Conservation (phyloP, 2,329 filamentous ascomycete species). For the Amylocarpus encephaloides region DNA sequence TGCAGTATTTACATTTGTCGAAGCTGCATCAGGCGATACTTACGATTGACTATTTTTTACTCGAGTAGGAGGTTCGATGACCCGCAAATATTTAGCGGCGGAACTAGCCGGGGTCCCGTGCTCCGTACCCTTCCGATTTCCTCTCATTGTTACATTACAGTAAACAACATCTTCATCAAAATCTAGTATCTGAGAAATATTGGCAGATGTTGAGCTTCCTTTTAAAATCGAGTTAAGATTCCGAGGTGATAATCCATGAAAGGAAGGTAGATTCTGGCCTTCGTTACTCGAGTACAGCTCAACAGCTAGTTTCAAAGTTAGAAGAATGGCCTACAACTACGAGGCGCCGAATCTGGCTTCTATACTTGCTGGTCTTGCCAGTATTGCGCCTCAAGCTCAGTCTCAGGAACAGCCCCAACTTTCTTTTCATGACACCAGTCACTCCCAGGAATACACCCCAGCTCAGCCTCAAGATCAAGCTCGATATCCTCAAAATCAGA, state of each 20-base stretch:
- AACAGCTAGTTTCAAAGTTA: not conserved
- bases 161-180: no score
- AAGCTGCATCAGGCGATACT: not conserved
- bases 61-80: constrained; percentile 7
- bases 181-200: no score
- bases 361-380: constrained; percentile 29
- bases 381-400: constrained; percentile 22
- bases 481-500: not conserved
- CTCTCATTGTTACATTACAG: not conserved
- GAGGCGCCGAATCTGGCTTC: constrained; percentile 29
- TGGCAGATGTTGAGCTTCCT: no score
- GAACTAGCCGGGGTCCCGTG: constrained; percentile 1
- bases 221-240: no score
- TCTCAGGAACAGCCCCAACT: not conserved
- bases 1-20: constrained; percentile 19
- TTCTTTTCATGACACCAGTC: not conserved
- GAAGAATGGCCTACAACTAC: constrained; percentile 22
- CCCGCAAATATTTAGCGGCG: constrained; percentile 7
- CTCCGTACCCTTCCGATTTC: not conserved
- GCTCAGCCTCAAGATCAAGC: constrained; percentile 6
- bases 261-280: no score
- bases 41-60: constrained; percentile 14
- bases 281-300: no score
- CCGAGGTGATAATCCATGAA: no score
- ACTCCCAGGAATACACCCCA: not conserved